These are phyloP conservation scores for Penicillium fuscoglaucum DNA, from an alignment of 2,329 filamentous ascomycete genomes.

Conservation along the genomic window DNA sequence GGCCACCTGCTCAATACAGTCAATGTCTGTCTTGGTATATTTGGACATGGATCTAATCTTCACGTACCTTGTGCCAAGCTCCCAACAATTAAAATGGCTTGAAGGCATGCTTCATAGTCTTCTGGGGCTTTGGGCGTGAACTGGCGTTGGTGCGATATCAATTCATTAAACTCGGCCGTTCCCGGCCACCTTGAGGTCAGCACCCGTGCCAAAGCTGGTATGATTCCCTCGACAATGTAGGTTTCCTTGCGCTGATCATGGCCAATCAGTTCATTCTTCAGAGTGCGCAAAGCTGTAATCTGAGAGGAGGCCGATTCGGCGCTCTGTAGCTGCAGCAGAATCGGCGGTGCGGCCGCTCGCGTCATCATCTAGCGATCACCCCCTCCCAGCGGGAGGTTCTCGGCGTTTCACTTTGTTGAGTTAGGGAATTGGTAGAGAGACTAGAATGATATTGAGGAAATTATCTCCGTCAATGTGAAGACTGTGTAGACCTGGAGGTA, in stretches of 20 bases:
- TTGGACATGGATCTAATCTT: not conserved
- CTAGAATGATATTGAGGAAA: not conserved
- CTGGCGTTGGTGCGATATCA: slow-evolving; percentile 23
- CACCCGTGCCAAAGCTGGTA: slow-evolving; percentile 53
- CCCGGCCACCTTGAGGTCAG: slow-evolving; percentile 48
- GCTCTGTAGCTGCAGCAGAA: slow-evolving; percentile 59
- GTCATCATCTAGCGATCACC: slow-evolving; percentile 52
- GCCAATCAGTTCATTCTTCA: slow-evolving; percentile 90
- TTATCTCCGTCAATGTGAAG: not conserved
- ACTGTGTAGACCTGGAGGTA: not conserved
- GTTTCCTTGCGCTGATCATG: slow-evolving; percentile 83
- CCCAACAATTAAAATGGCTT: slow-evolving; percentile 80
- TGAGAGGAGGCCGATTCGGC: slow-evolving; percentile 47
- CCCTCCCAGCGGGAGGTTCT: slow-evolving; percentile 30
- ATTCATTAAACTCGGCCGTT: slow-evolving; percentile 34
- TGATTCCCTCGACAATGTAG: slow-evolving; percentile 69
- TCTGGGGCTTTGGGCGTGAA: slow-evolving; percentile 50
- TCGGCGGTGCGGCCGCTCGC: slow-evolving; percentile 53
- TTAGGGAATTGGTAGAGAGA: not conserved
- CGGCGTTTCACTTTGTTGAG: not conserved
- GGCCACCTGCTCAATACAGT: slow-evolving; percentile 62
- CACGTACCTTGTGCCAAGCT: slow-evolving; percentile 76
- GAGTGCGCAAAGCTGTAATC: slow-evolving; percentile 61
- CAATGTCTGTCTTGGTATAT: not conserved
- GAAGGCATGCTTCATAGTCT: slow-evolving; percentile 68